Percentiles rank a stretch among this genome's conserved stretches.
phyloP scores from a whole-genome alignment of 257 asterid species.

The Galeopsis tetrahit region DNA sequence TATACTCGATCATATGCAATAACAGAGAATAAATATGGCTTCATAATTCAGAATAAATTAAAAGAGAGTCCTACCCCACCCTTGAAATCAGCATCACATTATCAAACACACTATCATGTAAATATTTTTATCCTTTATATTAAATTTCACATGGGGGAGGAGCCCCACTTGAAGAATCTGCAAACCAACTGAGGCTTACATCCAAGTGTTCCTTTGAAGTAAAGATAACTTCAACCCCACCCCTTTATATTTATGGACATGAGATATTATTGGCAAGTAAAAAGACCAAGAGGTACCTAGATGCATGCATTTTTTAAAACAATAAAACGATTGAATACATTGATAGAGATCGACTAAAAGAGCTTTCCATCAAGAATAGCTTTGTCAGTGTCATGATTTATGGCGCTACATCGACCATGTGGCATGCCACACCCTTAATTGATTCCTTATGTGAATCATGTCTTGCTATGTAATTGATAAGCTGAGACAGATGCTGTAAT shows the following conservation, averaged over 20 bases:
- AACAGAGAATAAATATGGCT: neutral
- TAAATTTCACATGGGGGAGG: conserved; percentile 35
- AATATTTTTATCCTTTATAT: neutral
- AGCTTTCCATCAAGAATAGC: neutral
- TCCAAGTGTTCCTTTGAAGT: conserved; percentile 32
- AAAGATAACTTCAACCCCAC: conserved; percentile 36
- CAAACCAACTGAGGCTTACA: conserved; percentile 22
- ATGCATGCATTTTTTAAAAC: conserved; percentile 3
- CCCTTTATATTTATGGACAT: neutral
- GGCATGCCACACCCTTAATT: conserved; percentile 16
- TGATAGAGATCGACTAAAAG: neutral
- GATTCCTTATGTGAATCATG: neutral
- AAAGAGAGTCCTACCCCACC: conserved; percentile 1
- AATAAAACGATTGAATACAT: neutral
- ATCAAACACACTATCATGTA: conserved; percentile 22
- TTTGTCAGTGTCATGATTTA: conserved; percentile 7
- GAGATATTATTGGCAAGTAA: neutral
- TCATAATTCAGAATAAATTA: neutral
- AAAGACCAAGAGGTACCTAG: neutral
- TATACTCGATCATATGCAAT: neutral
- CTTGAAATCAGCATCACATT: neutral
- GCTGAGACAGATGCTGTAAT: neutral
- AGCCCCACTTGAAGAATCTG: conserved; percentile 34
- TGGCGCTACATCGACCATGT: neutral
- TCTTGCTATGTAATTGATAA: neutral